A percentile compares a stretch with the other conserved stretches of the same genome.
These are phyloP conservation scores for Exophiala sideris DNA, from an alignment of 2,329 filamentous ascomycete species.

Conservation along the genomic window DNA sequence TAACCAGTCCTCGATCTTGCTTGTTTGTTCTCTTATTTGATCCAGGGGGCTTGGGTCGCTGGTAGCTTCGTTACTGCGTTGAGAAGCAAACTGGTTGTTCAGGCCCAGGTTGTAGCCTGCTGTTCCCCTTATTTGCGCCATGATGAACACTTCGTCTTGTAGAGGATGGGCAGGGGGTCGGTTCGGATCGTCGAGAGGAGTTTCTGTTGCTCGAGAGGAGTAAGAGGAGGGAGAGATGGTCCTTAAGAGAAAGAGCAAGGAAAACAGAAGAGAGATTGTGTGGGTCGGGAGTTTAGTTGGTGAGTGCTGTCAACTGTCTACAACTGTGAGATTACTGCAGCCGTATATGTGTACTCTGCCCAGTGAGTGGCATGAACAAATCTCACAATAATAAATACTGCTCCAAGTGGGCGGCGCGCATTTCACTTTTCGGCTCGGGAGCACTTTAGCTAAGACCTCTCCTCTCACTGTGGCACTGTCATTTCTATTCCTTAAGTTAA, in stretches of 20 bases:
- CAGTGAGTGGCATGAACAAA: background rate
- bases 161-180: background rate
- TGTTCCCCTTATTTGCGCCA: conserved; percentile 60
- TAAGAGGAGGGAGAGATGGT: background rate
- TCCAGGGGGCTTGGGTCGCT: conserved; percentile 77
- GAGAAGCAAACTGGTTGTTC: conserved; percentile 67
- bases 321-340: conserved; percentile 8
- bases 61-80: conserved; percentile 56
- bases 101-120: conserved; percentile 81
- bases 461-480: background rate
- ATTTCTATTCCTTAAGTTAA: conserved; percentile 11
- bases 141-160: conserved; percentile 29
- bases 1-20: conserved; percentile 94
- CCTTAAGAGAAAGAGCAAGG: background rate
- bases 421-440: background rate
- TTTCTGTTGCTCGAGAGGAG: background rate
- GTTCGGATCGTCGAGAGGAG: background rate
- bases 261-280: conserved; percentile 6
- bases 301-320: conserved; percentile 12
- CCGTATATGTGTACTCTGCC: no score
- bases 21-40: conserved; percentile 87
- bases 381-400: background rate
- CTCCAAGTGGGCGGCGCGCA: background rate
- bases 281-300: conserved; percentile 4
- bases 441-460: background rate